Base-by-base conservation (phyloP, 1,139 yeast genomes). In the Yamadazyma blattariae region DNA sequence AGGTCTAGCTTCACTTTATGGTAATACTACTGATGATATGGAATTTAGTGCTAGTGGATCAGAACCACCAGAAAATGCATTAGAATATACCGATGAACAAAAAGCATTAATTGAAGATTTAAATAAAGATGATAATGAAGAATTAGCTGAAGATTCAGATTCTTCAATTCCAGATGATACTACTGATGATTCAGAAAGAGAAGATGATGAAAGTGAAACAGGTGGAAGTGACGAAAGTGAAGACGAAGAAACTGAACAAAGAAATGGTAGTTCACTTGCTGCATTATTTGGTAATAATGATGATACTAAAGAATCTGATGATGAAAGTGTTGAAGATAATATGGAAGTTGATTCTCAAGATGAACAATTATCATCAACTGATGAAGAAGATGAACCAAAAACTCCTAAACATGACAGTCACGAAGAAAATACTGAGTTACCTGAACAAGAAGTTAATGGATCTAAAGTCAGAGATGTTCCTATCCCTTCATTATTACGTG, bases 401-500 rank as follows among this genome's bases (percentile, higher is more conserved):
- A 55, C 60, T 12, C 63, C 67, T 10, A 54, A 56, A 17, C 54
- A 65, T 3, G 47, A 45, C 16, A 28, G 29, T 15, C 23, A 45
- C 34, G 29, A 47, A 40, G 7, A 50, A 42, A 32, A n/a, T 5
- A 13, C 44, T 28, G 54, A 47, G 28, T 50, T 48, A 35, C 51
- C 46, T 11, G 63, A 52, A 32, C 61, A 55, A 11, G 70, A 63
- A 26, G 71, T 74, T 25, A 70, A 70, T 39, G 75, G 79, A 25
- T 41, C 67, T 36, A 57, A 56, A 47, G 88, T 84, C 13, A 76
- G 77, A 24, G 89, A 83, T 54, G 92, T 84, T 6, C 85, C 89
- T 0, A 41, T 67, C 7, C 86, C 88, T 0, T 67, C 77, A n/a
- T 58, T 83, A 20, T 56, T 81, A n/a, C 73, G 92, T 39, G 99